Percentiles rank a stretch among this genome's conserved stretches.
phyloP scores from a whole-genome alignment of 345 rosid genomes.

The Murraya koenigii region DNA sequence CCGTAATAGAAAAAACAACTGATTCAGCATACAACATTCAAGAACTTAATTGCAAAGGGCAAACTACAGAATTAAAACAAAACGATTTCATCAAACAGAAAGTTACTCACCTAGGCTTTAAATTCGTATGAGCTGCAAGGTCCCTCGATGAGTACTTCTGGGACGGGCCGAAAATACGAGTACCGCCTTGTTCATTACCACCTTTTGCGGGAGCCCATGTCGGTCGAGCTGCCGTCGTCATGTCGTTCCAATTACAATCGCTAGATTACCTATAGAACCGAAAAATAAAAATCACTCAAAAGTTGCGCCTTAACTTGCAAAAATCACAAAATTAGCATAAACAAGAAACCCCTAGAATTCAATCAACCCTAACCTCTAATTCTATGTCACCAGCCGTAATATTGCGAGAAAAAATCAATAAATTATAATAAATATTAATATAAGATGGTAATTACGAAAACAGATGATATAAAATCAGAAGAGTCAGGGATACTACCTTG shows the following conservation, averaged over 20 bases:
- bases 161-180: slow-evolving; percentile 95
- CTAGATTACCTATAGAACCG: slow-evolving; percentile 10
- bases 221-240: slow-evolving; percentile 98
- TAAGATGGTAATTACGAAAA: not conserved
- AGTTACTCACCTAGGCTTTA: slow-evolving; percentile 71
- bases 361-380: not conserved
- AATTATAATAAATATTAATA: not conserved
- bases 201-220: slow-evolving; percentile 99
- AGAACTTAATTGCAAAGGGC: not conserved
- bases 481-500: not conserved
- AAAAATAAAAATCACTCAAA: not conserved
- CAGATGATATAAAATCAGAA: not conserved
- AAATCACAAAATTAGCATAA: not conserved
- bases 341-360: not conserved
- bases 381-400: not conserved
- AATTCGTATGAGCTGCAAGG: slow-evolving; percentile 79
- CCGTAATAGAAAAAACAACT: not conserved
- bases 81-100: not conserved
- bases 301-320: not conserved
- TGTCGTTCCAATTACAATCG: slow-evolving; percentile 16
- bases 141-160: slow-evolving; percentile 97
- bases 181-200: slow-evolving; percentile 96
- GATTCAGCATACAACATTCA: not conserved
- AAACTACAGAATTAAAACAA: not conserved
- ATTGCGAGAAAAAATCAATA: not conserved